Evolutionary conservation across 805 yeast genomes (phyloP).

Genomic region (Ogataea ramenticola): DNA sequence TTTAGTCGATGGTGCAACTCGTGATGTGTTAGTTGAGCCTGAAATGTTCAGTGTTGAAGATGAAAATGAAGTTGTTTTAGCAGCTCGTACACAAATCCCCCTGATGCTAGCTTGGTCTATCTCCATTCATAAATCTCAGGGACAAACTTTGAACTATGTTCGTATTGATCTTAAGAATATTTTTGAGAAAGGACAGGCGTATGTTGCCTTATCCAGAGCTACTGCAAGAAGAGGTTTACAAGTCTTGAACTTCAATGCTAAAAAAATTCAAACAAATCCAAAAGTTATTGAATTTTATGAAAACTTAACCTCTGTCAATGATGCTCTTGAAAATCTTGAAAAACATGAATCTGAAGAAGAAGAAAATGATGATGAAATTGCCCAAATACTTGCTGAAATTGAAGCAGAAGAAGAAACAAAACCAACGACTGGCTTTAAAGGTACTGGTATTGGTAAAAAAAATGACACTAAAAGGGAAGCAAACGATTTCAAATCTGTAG

Average conservation of each 20-base stretch:
- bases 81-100: constrained; percentile 75
- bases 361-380: too few species aligned
- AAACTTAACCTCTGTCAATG: constrained; percentile 26
- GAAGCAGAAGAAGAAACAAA: too few species aligned
- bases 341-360: background rate
- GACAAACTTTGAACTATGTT: constrained; percentile 75
- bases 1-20: constrained; percentile 59
- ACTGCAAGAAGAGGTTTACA: constrained; percentile 71
- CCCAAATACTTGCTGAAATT: too few species aligned
- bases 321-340: background rate
- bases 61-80: constrained; percentile 59
- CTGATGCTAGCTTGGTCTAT: constrained; percentile 93
- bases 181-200: constrained; percentile 92
- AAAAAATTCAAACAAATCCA: constrained; percentile 60
- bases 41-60: constrained; percentile 81
- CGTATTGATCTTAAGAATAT: constrained; percentile 68
- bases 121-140: constrained; percentile 94
- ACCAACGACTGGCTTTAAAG: too few species aligned
- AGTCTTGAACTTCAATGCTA: constrained; percentile 61
- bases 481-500: too few species aligned
- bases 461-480: too few species aligned
- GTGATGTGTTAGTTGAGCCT: constrained; percentile 74
- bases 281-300: constrained; percentile 67
- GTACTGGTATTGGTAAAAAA: too few species aligned
- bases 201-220: constrained; percentile 92